Percentiles rank a stretch among this genome's conserved stretches.
Conservation (phyloP, 768 basidiomycete genomes). For the Hirschioporus abietinus region DNA sequence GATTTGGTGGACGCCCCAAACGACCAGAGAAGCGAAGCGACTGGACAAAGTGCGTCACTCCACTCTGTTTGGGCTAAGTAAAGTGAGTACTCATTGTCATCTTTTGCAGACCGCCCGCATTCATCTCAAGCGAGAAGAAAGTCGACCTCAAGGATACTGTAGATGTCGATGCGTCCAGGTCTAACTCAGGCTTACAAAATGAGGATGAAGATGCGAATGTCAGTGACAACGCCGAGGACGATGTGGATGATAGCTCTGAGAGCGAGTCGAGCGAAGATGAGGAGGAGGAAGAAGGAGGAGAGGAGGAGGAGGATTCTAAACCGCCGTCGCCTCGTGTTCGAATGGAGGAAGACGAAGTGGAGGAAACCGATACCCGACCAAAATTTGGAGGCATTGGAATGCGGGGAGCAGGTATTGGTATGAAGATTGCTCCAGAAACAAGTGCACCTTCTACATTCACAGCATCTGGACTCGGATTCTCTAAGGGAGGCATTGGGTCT, state of each 20-base stretch:
- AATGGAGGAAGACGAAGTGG: constrained; percentile 42
- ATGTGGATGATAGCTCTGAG: constrained; percentile 29
- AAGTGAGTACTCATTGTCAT: constrained; percentile 9
- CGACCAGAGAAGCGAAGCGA: constrained; percentile 42
- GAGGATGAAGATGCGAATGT: constrained; percentile 32
- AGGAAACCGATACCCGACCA: constrained; percentile 36
- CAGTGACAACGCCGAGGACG: constrained; percentile 26
- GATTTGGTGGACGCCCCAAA: constrained; percentile 17
- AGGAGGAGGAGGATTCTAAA: constrained; percentile 36
- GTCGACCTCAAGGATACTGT: constrained; percentile 36
- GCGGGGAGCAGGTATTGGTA: constrained; percentile 3
- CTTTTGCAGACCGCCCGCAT: constrained; percentile 49
- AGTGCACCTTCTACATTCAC: background rate
- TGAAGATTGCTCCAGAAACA: constrained; percentile 6
- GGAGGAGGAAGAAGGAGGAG: constrained; percentile 30
- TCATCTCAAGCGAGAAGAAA: constrained; percentile 51
- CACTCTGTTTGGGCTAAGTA: background rate
- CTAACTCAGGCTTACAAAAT: background rate
- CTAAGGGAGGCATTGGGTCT: constrained; percentile 17
- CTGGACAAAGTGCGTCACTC: constrained; percentile 50
- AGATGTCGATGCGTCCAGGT: constrained; percentile 25
- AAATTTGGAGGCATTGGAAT: constrained; percentile 43
- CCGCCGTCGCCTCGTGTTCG: constrained; percentile 52
- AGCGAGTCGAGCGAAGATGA: constrained; percentile 23
- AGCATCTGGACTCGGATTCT: background rate